Base-by-base conservation (phyloP, 305 asterid species). In the Caryopteris hybrid region DNA sequence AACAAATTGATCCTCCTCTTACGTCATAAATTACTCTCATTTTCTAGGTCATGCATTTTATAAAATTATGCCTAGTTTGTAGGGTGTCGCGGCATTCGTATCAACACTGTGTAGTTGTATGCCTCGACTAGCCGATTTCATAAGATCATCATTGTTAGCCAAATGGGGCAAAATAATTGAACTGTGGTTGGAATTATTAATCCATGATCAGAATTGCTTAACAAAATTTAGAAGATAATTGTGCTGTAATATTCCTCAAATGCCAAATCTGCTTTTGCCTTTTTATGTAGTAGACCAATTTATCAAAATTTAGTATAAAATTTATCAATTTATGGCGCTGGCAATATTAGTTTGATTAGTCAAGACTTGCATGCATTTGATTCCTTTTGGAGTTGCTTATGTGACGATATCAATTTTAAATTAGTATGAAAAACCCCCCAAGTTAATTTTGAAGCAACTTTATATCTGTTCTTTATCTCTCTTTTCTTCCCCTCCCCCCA, bases 1-100 rank as follows among this genome's bases (percentile, higher is more conserved):
- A 55, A 27, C 56, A 61, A 13, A 58, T 23, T 47, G 31, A 33
- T 81, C 57, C 18, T 47, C 55, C 47, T 68, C 22, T 29, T 41
- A 43, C 55, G 25, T 52, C 17, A 56, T 69, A 61, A 70, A 66
- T 45, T 57, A 29, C 47, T 36, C 53, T 20, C 21, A 2, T 16
- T 25, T 69, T 55, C 29, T 67, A 25, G 42, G 55, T 2, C 47
- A 25, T 22, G 34, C 62, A 16, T 60, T 38, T 22, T 16, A 14
- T 16, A 69, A 12, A 8, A 51, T 38, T 61, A 14, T 13, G 8
- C 34, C 43, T 39, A 41, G 41, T 53, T 55, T 38, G 17, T 52
- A 38, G 55, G 16, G 27, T 42, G 57, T 42, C 57, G 64, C 50
- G 52, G 17, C 41, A 42, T 39, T 59, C 33, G 42, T 62, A 51